Conservation (phyloP, 2,329 filamentous ascomycete species). For the Thermoascus crustaceus region DNA sequence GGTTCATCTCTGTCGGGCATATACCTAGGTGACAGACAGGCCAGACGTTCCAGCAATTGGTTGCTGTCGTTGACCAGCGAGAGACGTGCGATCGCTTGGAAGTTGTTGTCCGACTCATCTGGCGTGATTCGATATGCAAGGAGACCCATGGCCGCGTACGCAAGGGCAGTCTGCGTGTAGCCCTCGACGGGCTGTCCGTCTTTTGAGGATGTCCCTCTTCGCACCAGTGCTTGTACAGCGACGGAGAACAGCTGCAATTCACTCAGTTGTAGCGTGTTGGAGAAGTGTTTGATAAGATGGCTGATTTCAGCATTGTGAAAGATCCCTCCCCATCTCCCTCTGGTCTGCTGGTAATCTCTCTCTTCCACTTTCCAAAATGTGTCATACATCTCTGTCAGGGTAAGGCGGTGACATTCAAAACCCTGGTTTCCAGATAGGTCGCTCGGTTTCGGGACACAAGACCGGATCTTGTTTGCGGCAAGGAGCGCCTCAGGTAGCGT, state of each 20-base stretch:
- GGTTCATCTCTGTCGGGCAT: not conserved
- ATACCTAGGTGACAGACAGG: constrained; percentile 10
- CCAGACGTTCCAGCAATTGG: constrained; percentile 23
- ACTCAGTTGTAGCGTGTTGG: constrained; percentile 8
- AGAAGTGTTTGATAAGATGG: constrained; percentile 12
- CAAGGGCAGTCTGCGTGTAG: constrained; percentile 6
- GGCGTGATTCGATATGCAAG: constrained; percentile 17
- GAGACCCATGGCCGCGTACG: constrained; percentile 11
- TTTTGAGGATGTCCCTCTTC: not conserved
- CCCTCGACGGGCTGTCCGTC: constrained; percentile 4
- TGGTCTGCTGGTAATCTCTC: constrained; percentile 3
- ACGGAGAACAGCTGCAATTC: constrained; percentile 12
- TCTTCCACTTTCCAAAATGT: constrained; percentile 10
- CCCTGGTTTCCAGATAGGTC: not conserved
- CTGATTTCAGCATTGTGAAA: no score
- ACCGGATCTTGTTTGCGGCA: constrained; percentile 7
- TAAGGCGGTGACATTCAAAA: constrained; percentile 6
- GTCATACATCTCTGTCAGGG: constrained; percentile 10
- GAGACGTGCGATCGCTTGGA: constrained; percentile 23
- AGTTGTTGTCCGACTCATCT: constrained; percentile 16
- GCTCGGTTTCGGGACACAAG: not conserved
- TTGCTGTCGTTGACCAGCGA: constrained; percentile 26
- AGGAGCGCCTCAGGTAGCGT: constrained; percentile 10
- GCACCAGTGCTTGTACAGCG: constrained; percentile 11
- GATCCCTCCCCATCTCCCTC: constrained; percentile 9